Evolutionary conservation across 208 protist genomes (phyloP), one percentile per base, ranked within the genome.

Genomic region (Porcisia deanei): DNA sequence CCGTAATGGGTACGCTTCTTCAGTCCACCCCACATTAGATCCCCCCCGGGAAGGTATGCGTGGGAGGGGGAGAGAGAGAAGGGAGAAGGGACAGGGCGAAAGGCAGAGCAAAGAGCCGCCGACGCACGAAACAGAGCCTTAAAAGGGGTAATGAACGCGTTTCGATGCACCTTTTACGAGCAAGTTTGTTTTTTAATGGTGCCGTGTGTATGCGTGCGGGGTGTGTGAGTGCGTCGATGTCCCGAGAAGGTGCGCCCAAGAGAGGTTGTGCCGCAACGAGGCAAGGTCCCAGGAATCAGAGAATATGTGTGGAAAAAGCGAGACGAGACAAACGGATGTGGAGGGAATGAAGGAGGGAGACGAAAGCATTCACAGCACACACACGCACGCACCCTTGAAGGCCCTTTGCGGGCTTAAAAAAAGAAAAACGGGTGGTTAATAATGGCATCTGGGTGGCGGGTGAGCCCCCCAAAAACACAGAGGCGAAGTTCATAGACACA

Each of bases 1-100:
- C 85, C 83, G 74, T 96, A 88, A 14, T 95, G 80, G 22, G 72
- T 81, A 18, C 91, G 80, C 52, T 70, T 74, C 79, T 97, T 97
- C 18, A 97, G 73, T 30, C 93, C 93, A 41, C 93, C 93, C 91
- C 93, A 97, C 93, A 97, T 91, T 37, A 39, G 16, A 66, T n/a
- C 10, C 25, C 49, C 49, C 22, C 22, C 49, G 30, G 65, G 12
- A 39, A 55, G 20, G 47, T 12, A 3, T 16, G 47, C 12, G 47
- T 39, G 25, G 54, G 49, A 57, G 47, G 54, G 47, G 47, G 14
- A 71, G 66, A 2, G 65, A 70, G 30, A 16, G 10, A 54, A n/a
- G 49, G 3, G 25, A 6, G 2, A 0, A 14, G 57, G 57, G 7
- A 3, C 8, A 14, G 57, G 57, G 7, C 16, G 20, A 60, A 60